A percentile compares a stretch with the other conserved stretches of the same genome.
These are phyloP conservation scores for Talaromyces rugulosus DNA, from an alignment of 2,329 filamentous ascomycete species.

Conservation along the genomic window DNA sequence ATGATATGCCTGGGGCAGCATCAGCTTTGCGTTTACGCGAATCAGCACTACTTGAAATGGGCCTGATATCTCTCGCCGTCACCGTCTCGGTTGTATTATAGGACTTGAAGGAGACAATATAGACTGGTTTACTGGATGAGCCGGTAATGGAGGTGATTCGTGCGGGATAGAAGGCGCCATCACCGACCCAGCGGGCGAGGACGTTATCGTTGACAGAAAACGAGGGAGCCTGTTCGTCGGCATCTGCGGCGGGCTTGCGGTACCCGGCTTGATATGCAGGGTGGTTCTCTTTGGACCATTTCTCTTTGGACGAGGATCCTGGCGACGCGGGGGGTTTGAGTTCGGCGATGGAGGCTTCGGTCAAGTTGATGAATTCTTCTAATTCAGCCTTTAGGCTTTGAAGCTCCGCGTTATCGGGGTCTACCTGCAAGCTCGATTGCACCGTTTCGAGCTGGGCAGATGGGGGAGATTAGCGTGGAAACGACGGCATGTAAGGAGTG, in stretches of 20 bases:
- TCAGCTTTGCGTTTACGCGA: slow-evolving; percentile 83
- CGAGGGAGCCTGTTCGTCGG: slow-evolving; percentile 51
- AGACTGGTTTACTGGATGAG: slow-evolving; percentile 84
- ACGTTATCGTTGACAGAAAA: slow-evolving; percentile 89
- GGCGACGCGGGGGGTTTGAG: slow-evolving; percentile 60
- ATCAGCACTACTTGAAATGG: slow-evolving; percentile 58
- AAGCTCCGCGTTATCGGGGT: slow-evolving; percentile 75
- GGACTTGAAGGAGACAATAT: slow-evolving; percentile 90
- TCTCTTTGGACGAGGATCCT: slow-evolving; percentile 51
- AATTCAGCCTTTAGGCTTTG: slow-evolving; percentile 74
- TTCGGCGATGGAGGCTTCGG: slow-evolving; percentile 77
- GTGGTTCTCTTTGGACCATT: slow-evolving; percentile 78
- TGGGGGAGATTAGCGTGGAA: neutral
- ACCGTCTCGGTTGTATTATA: slow-evolving; percentile 79
- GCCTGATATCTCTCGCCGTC: slow-evolving; percentile 76
- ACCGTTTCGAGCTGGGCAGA: slow-evolving; percentile 70
- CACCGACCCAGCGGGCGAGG: slow-evolving; percentile 85
- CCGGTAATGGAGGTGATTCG: slow-evolving; percentile 92
- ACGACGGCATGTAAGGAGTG: neutral
- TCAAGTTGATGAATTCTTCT: slow-evolving; percentile 72
- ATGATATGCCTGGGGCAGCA: slow-evolving; percentile 56
- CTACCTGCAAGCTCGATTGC: slow-evolving; percentile 68
- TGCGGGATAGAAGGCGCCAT: slow-evolving; percentile 86
- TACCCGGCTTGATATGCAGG: slow-evolving; percentile 66
- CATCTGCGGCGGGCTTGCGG: slow-evolving; percentile 40